Conservation (phyloP, 1,284 basidiomycete genomes). For the Agroathelia rolfsii region DNA sequence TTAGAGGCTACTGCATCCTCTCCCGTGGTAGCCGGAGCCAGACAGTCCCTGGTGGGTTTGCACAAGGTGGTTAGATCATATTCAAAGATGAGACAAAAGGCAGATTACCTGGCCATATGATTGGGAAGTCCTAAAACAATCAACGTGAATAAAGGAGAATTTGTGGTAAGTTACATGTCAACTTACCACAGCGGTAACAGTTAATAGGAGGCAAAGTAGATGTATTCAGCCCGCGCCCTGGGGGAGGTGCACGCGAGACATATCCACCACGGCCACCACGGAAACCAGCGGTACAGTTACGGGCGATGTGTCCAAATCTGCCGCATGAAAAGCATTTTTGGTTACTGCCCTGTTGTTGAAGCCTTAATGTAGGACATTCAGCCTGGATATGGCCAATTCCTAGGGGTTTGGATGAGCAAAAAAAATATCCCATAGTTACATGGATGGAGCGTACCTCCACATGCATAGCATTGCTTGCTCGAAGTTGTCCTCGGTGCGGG, state of each 20-base stretch:
- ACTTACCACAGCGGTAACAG: conserved; percentile 78
- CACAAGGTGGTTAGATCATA: too few species aligned
- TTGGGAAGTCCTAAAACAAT: too few species aligned
- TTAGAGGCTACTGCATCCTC: conserved; percentile 30
- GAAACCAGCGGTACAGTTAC: conserved; percentile 51
- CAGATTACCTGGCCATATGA: conserved; percentile 62
- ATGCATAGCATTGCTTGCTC: conserved; percentile 75
- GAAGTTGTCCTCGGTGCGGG: conserved; percentile 26
- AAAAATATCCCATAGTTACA: conserved; percentile 13
- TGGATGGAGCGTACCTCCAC: conserved; percentile 71
- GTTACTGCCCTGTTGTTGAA: conserved; percentile 42
- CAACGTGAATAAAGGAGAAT: too few species aligned
- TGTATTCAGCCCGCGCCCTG: conserved; percentile 63
- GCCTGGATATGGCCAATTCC: too few species aligned
- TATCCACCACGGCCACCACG: conserved; percentile 34
- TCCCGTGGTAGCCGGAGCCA: conserved; percentile 52
- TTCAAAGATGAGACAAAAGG: conserved; percentile 8
- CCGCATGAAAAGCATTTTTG: conserved; percentile 87
- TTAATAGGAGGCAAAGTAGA: conserved; percentile 72
- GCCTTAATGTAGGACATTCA: conserved; percentile 78
- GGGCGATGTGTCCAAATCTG: conserved; percentile 72
- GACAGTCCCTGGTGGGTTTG: conserved; percentile 65
- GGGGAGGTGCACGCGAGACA: conserved; percentile 57
- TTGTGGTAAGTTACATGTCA: too few species aligned
- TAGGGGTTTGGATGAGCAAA: too few species aligned